phyloP scores from a whole-genome alignment of 1,284 basidiomycete genomes.

The Apiotrichum sp. region DNA sequence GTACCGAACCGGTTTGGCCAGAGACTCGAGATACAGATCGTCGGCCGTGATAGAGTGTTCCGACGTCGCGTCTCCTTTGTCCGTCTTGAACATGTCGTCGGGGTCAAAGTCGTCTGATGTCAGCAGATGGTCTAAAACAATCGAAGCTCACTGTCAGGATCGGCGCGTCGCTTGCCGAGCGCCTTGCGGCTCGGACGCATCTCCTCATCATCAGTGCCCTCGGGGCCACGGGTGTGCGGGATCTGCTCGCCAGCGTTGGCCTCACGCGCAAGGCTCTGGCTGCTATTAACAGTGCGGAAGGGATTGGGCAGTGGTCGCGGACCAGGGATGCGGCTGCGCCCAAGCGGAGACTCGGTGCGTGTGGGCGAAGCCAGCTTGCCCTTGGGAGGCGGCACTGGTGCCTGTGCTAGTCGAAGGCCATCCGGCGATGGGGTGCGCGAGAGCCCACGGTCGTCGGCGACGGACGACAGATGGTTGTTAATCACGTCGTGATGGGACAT shows the following conservation, averaged over 20 bases:
- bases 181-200: slow-evolving; percentile 41
- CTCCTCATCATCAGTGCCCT: slow-evolving; percentile 19
- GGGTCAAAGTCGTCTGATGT: slow-evolving; percentile 34
- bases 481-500: not conserved
- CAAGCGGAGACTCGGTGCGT: slow-evolving; percentile 28
- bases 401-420: too few species aligned
- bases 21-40: slow-evolving; percentile 18
- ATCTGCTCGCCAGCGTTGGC: not conserved
- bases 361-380: slow-evolving; percentile 12
- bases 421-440: slow-evolving; percentile 36
- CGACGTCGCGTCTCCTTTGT: slow-evolving; percentile 16
- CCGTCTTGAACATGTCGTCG: slow-evolving; percentile 36
- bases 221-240: too few species aligned
- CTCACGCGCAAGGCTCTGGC: slow-evolving; percentile 7
- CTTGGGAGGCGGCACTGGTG: not conserved
- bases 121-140: too few species aligned
- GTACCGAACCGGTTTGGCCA: slow-evolving; percentile 34
- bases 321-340: slow-evolving; percentile 16
- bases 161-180: slow-evolving; percentile 42
- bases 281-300: slow-evolving; percentile 17
- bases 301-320: too few species aligned
- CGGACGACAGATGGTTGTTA: not conserved
- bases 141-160: slow-evolving; percentile 40
- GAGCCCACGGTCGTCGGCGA: slow-evolving; percentile 1
- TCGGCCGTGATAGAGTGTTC: slow-evolving; percentile 31